Conservation (phyloP, 23 red algal genomes). For the Gracilaria gracilis region DNA sequence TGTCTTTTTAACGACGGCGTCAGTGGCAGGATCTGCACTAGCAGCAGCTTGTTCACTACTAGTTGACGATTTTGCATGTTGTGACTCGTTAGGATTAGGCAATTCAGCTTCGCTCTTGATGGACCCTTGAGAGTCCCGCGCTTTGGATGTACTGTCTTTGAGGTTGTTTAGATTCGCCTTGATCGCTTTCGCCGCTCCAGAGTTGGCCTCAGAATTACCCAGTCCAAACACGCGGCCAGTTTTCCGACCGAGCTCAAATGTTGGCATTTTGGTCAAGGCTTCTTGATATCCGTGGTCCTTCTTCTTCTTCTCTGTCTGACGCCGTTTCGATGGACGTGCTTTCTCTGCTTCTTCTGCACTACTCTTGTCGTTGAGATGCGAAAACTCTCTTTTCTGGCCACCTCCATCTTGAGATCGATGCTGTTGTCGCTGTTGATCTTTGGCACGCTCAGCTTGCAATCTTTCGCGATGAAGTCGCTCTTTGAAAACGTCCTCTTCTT, state of each 20-base stretch:
- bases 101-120: not conserved
- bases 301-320: conserved; percentile 12
- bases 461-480: conserved; percentile 52
- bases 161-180: not conserved
- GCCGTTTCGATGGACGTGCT: not conserved
- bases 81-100: not conserved
- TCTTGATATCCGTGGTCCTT: conserved; percentile 55
- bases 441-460: conserved; percentile 18
- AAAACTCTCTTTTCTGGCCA: not conserved
- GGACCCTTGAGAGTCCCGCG: not conserved
- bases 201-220: conserved; percentile 26
- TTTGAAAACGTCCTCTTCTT: conserved; percentile 84
- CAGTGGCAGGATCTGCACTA: not conserved
- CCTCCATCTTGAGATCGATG: not conserved
- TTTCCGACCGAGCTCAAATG: conserved; percentile 61
- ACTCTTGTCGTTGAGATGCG: not conserved
- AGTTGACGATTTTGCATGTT: not conserved
- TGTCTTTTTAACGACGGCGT: conserved; percentile 11
- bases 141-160: not conserved
- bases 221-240: conserved; percentile 27
- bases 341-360: not conserved
- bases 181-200: conserved; percentile 21
- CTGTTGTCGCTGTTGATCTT: not conserved
- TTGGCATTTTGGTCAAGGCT: conserved; percentile 35
- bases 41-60: not conserved